These are phyloP conservation scores for Clohesyomyces aquaticus DNA, from an alignment of 495 filamentous ascomycete species.

Conservation along the genomic window DNA sequence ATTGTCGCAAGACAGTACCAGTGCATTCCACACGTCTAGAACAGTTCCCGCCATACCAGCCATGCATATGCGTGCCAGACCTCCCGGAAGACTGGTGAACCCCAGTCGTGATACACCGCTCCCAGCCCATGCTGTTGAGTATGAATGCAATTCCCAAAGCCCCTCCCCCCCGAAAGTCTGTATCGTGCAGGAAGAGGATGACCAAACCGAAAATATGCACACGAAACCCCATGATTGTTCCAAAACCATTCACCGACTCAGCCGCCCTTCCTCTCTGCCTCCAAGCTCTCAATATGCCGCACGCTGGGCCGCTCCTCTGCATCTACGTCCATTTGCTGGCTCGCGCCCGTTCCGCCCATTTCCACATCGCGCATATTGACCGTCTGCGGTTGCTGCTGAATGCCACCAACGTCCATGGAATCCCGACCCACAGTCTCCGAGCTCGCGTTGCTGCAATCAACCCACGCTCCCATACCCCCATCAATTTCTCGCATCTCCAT, in stretches of 20 bases:
- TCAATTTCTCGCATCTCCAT: constrained; percentile 33
- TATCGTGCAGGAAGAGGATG: no score
- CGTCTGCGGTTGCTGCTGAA: background rate
- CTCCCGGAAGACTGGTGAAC: no score
- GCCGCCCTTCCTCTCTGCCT: constrained; percentile 26
- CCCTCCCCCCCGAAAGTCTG: no score
- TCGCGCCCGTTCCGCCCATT: constrained; percentile 20
- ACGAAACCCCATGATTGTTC: constrained; percentile 4
- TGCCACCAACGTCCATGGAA: background rate
- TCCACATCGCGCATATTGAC: constrained; percentile 17
- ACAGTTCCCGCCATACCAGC: no score
- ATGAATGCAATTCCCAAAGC: no score
- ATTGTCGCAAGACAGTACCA: no score
- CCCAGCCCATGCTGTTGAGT: no score
- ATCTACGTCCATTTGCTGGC: background rate
- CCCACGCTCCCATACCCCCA: constrained; percentile 21
- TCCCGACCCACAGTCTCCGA: constrained; percentile 17
- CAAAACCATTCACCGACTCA: constrained; percentile 7
- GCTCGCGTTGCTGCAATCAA: constrained; percentile 7
- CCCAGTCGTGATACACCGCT: no score
- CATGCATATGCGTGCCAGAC: no score
- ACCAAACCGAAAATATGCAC: background rate
- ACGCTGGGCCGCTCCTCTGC: constrained; percentile 1
- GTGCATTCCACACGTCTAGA: no score
- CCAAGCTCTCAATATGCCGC: constrained; percentile 26